phyloP scores from a whole-genome alignment of 495 filamentous ascomycete genomes.

The Stereocaulon alpinum region DNA sequence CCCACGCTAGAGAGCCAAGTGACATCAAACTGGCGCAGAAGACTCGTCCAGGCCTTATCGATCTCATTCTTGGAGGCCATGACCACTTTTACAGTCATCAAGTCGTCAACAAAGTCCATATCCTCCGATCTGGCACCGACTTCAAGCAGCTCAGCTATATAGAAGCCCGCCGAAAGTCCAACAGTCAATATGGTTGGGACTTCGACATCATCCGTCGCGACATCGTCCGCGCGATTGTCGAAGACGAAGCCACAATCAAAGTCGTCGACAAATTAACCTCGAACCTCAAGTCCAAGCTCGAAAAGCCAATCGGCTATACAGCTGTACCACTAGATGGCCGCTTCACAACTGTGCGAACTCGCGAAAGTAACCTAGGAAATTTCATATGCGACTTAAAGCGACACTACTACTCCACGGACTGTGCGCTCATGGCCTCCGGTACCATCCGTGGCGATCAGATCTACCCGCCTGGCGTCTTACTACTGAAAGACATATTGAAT shows the following conservation, averaged over 20 bases:
- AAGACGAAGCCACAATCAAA: conserved; percentile 44
- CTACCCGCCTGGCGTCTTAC: conserved; percentile 67
- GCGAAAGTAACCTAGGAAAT: conserved; percentile 78
- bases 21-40: conserved; percentile 70
- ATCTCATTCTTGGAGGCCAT: conserved; percentile 80
- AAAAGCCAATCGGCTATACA: conserved; percentile 76
- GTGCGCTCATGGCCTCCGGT: conserved; percentile 72
- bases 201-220: conserved; percentile 69
- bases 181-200: conserved; percentile 49
- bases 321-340: conserved; percentile 69
- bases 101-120: conserved; percentile 64
- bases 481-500: conserved; percentile 62
- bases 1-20: conserved; percentile 79
- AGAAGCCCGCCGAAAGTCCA: conserved; percentile 48
- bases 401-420: conserved; percentile 67
- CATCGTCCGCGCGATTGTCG: conserved; percentile 51
- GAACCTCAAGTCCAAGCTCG: conserved; percentile 59
- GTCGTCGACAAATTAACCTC: conserved; percentile 60
- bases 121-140: conserved; percentile 74
- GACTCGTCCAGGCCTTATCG: conserved; percentile 55
- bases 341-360: conserved; percentile 67
- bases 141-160: conserved; percentile 88
- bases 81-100: conserved; percentile 80
- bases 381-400: conserved; percentile 89
- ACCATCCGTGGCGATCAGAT: conserved; percentile 89